Evolutionary conservation across 257 asterid species (phyloP).

Genomic region (Fraxinus excelsior): DNA sequence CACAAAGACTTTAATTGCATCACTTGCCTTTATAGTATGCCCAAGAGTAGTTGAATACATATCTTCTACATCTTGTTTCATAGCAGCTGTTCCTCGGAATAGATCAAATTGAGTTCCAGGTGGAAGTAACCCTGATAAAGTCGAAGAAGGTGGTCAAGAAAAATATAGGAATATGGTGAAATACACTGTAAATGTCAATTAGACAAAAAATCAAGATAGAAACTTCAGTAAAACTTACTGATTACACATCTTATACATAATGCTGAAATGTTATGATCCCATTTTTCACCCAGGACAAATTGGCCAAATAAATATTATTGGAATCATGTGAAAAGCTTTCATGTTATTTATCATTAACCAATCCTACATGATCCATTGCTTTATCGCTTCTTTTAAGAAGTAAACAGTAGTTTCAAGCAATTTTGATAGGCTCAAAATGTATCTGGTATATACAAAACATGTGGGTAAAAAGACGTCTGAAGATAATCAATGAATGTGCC

Average conservation of each 20-base stretch:
- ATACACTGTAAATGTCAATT: slow-evolving; percentile 11
- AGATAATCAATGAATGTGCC: slow-evolving; percentile 2
- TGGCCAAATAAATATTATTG: background rate
- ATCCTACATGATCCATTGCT: slow-evolving; percentile 8
- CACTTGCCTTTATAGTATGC: slow-evolving; percentile 76
- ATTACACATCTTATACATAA: background rate
- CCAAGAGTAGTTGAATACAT: slow-evolving; percentile 86
- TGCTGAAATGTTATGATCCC: background rate
- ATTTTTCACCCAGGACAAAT: background rate
- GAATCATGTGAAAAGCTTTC: background rate
- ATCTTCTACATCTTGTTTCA: slow-evolving; percentile 98
- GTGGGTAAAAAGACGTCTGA: background rate
- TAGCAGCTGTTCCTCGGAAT: slow-evolving; percentile 96
- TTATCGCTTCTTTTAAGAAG: slow-evolving; percentile 1
- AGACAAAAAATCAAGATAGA: slow-evolving; percentile 3
- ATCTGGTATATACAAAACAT: background rate
- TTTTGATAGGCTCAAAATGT: background rate
- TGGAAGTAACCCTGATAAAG: slow-evolving; percentile 78
- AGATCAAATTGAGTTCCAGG: slow-evolving; percentile 98
- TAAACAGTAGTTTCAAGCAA: background rate
- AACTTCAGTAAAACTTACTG: slow-evolving; percentile 20
- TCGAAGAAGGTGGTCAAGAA: slow-evolving; percentile 21
- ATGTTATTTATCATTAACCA: background rate
- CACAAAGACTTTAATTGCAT: slow-evolving; percentile 17
- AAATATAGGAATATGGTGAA: background rate